Evolutionary conservation across 768 basidiomycete genomes (phyloP).

Genomic region (Auricularia heimuer): DNA sequence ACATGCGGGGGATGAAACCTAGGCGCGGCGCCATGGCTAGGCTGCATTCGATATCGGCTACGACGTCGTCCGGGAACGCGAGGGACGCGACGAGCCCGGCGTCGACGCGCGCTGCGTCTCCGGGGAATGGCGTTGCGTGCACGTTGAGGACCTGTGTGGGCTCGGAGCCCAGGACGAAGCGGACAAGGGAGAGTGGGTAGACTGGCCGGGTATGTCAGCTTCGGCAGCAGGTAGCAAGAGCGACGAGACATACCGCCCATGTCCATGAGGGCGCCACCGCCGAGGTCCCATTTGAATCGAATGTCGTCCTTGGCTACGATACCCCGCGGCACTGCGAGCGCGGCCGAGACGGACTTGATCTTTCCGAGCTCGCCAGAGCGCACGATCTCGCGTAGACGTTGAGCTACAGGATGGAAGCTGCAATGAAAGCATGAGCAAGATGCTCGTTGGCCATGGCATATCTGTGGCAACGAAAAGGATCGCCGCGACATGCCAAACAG

Average conservation of each 20-base stretch:
- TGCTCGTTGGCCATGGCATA: neutral
- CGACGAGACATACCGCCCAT: constrained; percentile 11
- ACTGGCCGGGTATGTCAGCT: neutral
- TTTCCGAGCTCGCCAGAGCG: constrained; percentile 12
- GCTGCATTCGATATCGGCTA: constrained; percentile 25
- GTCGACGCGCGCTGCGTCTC: neutral
- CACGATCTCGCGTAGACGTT: constrained; percentile 9
- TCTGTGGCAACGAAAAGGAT: neutral
- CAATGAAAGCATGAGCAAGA: neutral
- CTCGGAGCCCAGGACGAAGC: neutral
- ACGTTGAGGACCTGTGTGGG: neutral
- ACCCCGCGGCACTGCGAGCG: constrained; percentile 5
- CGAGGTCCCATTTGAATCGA: constrained; percentile 14
- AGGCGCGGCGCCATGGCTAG: constrained; percentile 19
- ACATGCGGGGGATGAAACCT: constrained; percentile 31
- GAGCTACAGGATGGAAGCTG: constrained; percentile 16
- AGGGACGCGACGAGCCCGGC: neutral
- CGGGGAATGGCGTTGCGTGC: neutral
- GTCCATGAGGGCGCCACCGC: constrained; percentile 20
- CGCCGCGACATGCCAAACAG: neutral
- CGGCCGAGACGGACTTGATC: constrained; percentile 6
- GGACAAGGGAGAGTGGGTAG: neutral
- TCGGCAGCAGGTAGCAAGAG: neutral
- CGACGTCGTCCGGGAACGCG: constrained; percentile 21
- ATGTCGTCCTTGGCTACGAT: constrained; percentile 11